These are phyloP conservation scores for Amanita rimosa DNA, from an alignment of 768 basidiomycete species.

Conservation along the genomic window DNA sequence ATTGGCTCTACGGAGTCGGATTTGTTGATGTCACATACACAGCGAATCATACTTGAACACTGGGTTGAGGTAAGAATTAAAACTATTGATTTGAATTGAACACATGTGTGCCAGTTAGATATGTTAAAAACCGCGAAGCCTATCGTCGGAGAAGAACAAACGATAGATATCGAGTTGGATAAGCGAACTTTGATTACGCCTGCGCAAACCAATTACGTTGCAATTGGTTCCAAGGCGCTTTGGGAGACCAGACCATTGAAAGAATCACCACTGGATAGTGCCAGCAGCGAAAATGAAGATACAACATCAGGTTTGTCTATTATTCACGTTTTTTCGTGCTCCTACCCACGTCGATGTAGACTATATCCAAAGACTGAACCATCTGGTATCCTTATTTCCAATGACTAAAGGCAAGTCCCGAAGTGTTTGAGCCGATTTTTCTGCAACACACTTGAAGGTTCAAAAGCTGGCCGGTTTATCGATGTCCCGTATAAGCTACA, in stretches of 20 bases:
- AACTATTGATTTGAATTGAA: background rate
- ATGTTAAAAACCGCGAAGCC: conserved; percentile 20
- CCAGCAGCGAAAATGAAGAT: background rate
- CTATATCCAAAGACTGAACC: conserved; percentile 5
- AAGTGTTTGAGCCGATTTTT: background rate
- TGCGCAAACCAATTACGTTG: conserved; percentile 17
- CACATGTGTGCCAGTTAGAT: conserved; percentile 26
- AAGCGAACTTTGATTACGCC: conserved; percentile 31
- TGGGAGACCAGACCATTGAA: conserved; percentile 20
- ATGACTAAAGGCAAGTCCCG: conserved; percentile 18
- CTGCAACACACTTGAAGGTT: background rate
- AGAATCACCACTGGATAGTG: background rate
- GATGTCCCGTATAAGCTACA: conserved; percentile 29
- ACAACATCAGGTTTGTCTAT: background rate
- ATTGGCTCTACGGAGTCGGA: conserved; percentile 9
- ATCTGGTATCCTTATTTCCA: conserved; percentile 26
- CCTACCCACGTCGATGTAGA: background rate
- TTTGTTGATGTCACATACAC: conserved; percentile 13
- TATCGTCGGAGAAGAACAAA: conserved; percentile 35
- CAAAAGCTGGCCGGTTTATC: conserved; percentile 6
- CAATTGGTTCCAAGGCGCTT: conserved; percentile 21
- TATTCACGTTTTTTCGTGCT: background rate
- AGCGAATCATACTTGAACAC: conserved; percentile 33
- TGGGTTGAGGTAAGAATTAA: conserved; percentile 37
- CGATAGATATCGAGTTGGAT: conserved; percentile 42